Base-by-base conservation (phyloP, 2,329 filamentous ascomycete species). In the Zymoseptoria passerinii region DNA sequence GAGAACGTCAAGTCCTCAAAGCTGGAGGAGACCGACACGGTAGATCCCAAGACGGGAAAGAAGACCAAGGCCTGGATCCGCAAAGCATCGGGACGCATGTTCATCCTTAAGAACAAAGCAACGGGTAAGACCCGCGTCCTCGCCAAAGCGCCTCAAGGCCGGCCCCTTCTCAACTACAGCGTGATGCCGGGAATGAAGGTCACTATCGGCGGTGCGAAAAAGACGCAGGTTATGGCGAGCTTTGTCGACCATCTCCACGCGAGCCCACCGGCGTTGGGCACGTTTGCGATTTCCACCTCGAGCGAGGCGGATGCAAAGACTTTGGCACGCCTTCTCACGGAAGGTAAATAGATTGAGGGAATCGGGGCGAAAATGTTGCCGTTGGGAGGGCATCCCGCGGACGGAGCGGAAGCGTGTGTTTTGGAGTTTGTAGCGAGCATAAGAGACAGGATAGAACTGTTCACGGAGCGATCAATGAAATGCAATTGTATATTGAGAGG, bases 71-170 rank as follows among this genome's bases (percentile, higher is more conserved):
- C 80, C 1, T 95, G 88, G 88, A 76, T 80, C 28, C 84, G 81
- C 0, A 83, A 87, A 70, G 90, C 89, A 50, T 77, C 89, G 7
- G 90, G 90, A 0, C 81, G 83, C 9, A 75, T 92, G 55, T 85
- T 88, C 48, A 71, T 95, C 13, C 77, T 95, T 61, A 87, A 87
- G 73, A 81, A 92, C 75, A 88, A 89, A 71, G 79, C 80, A 16
- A 89, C 84, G 0, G 83, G 82, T 19, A 79, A 81, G 28, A 81
- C 85, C 3, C 83, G 90, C 48, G 76, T 94, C 51, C 75, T 95
- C 19, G 75, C 92, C 61, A 84, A 90, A 53, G 83, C 83, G n/a
- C 62, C 60, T 48, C 51, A 61, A 28, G 58, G 58, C 48, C 57
- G 58, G 50, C 52, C 58, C 18, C 58, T 58, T 4, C 59, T 66